phyloP scores from a whole-genome alignment of 2,329 filamentous ascomycete genomes.

The Calonectria hawksworthii region DNA sequence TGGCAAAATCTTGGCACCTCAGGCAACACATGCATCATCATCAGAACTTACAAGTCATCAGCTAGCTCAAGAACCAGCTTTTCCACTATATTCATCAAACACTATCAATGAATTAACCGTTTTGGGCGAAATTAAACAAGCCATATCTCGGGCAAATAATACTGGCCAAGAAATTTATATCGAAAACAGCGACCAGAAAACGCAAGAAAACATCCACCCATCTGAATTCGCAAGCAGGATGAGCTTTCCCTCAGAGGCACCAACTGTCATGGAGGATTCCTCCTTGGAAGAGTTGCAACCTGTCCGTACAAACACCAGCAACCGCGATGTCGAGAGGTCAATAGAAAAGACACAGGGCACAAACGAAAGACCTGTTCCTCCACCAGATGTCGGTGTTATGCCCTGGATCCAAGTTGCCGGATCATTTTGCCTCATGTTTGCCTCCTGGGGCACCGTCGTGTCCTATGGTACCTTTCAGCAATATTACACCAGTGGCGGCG shows the following conservation, averaged over 20 bases:
- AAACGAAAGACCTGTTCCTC: not conserved
- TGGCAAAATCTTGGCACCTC: not conserved
- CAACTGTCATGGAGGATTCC: not conserved
- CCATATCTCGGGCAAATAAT: not conserved
- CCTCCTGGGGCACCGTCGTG: not conserved
- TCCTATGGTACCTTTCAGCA: conserved; percentile 50
- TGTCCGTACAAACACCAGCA: not conserved
- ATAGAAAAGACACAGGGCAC: not conserved
- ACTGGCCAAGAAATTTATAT: not conserved
- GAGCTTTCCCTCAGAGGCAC: not conserved
- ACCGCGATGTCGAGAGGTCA: not conserved
- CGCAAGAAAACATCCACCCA: too few species aligned
- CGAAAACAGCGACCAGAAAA: too few species aligned
- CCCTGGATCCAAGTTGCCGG: not conserved
- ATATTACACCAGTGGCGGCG: conserved; percentile 48
- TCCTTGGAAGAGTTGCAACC: not conserved
- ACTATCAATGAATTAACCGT: not conserved
- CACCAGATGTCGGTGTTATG: not conserved
- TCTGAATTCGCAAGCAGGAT: not conserved
- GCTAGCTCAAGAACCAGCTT: not conserved
- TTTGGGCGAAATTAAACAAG: rapidly evolving
- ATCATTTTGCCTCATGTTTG: not conserved
- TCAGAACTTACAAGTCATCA: not conserved
- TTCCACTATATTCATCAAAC: not conserved
- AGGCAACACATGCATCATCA: not conserved